Evolutionary conservation across 768 basidiomycete species (phyloP).

Genomic region (Sarcomyxa edulis): DNA sequence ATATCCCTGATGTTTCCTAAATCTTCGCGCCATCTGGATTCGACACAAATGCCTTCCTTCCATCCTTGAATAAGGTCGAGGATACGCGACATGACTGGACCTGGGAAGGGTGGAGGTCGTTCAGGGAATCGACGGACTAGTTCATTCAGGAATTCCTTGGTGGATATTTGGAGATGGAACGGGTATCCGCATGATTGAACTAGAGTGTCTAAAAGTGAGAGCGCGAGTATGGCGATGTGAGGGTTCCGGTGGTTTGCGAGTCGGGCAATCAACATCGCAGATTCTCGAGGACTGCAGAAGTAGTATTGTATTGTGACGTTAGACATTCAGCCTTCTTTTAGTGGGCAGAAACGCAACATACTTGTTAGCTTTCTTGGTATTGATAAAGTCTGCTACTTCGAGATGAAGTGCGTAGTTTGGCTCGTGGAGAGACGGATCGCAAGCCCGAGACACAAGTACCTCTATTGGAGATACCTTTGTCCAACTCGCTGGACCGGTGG

Average conservation of each 20-base stretch:
- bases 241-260: constrained; percentile 91
- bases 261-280: constrained; percentile 77
- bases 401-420: constrained; percentile 91
- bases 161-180: constrained; percentile 93
- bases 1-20: constrained; percentile 96
- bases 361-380: constrained; percentile 95
- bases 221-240: constrained; percentile 82
- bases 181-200: constrained; percentile 96
- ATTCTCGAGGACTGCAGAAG: constrained; percentile 75
- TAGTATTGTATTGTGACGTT: too few species aligned
- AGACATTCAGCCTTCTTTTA: too few species aligned
- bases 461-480: constrained; percentile 59
- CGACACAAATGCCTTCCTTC: constrained; percentile 89
- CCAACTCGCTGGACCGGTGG: constrained; percentile 46
- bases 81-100: constrained; percentile 91
- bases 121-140: constrained; percentile 97
- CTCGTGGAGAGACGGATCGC: constrained; percentile 80
- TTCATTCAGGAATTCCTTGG: constrained; percentile 98
- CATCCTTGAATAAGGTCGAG: constrained; percentile 89
- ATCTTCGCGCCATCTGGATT: constrained; percentile 93
- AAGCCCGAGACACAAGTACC: constrained; percentile 73
- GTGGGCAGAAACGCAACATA: constrained; percentile 40
- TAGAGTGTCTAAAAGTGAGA: constrained; percentile 85
- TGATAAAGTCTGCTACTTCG: constrained; percentile 91
- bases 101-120: constrained; percentile 91